Conservation (phyloP, 2,329 filamentous ascomycete genomes). For the Ophiocordyceps robertsii region DNA sequence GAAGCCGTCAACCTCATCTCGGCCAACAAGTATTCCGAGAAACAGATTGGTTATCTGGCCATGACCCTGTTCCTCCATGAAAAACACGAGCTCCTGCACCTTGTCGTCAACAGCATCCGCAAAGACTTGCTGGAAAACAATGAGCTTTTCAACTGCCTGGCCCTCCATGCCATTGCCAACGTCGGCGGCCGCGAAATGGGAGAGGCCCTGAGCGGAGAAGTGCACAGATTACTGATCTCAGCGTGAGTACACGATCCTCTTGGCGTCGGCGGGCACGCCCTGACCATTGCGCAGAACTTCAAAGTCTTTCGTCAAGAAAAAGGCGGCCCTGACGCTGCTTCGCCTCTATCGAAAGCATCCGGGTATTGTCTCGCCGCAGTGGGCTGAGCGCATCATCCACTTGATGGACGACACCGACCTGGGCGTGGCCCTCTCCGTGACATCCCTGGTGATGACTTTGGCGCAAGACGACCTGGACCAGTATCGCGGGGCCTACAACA, state of each 20-base stretch:
- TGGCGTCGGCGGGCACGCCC: conserved; percentile 1
- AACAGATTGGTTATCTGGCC: conserved; percentile 96
- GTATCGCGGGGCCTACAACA: conserved; percentile 88
- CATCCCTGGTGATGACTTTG: conserved; percentile 86
- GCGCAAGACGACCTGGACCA: conserved; percentile 89
- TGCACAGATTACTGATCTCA: conserved; percentile 86
- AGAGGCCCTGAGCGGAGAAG: conserved; percentile 80
- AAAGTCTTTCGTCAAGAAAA: conserved; percentile 98
- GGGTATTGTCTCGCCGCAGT: conserved; percentile 87
- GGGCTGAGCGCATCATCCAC: conserved; percentile 97
- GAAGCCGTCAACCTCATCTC: conserved; percentile 98
- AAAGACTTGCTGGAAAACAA: conserved; percentile 93
- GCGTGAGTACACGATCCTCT: conserved; percentile 46
- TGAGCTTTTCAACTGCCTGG: conserved; percentile 93
- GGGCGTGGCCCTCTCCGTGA: conserved; percentile 88
- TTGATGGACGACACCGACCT: conserved; percentile 94
- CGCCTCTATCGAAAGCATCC: conserved; percentile 91
- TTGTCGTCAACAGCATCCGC: conserved; percentile 96
- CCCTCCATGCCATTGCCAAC: conserved; percentile 94
- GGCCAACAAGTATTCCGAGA: conserved; percentile 94
- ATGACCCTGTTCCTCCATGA: conserved; percentile 97
- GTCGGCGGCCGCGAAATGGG: conserved; percentile 96
- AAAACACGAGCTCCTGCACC: conserved; percentile 85
- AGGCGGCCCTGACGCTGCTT: conserved; percentile 85
- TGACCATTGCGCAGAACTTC: conserved; percentile 36